Conservation (phyloP, 257 asterid genomes). For the Salvia rosmarinus region DNA sequence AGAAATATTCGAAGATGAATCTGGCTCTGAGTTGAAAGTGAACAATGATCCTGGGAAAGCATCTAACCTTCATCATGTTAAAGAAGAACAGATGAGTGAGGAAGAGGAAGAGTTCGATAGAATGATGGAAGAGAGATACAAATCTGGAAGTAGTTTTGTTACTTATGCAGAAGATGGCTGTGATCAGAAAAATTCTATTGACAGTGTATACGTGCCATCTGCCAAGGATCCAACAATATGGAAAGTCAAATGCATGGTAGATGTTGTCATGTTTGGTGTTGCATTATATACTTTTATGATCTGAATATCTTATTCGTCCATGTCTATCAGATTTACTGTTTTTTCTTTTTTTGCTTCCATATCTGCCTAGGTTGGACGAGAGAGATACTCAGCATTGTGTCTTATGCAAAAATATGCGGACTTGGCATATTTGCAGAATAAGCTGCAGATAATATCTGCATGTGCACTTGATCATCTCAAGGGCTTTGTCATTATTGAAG, state of each 20-base stretch:
- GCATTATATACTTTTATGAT: neutral
- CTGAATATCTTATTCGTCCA: neutral
- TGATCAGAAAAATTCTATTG: slow-evolving; percentile 53
- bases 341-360: slow-evolving; percentile 31
- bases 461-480: slow-evolving; percentile 84
- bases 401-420: slow-evolving; percentile 91
- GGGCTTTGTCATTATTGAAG: slow-evolving; percentile 81
- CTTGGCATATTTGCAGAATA: slow-evolving; percentile 60
- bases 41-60: slow-evolving; percentile 50
- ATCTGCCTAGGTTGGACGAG: slow-evolving; percentile 78
- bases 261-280: slow-evolving; percentile 21
- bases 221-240: slow-evolving; percentile 67
- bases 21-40: slow-evolving; percentile 34
- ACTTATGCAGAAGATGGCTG: slow-evolving; percentile 62
- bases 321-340: slow-evolving; percentile 19
- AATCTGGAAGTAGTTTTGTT: slow-evolving; percentile 70
- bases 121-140: slow-evolving; percentile 67
- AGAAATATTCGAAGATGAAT: slow-evolving; percentile 61
- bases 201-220: slow-evolving; percentile 46
- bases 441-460: slow-evolving; percentile 81
- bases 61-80: slow-evolving; percentile 46
- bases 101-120: slow-evolving; percentile 85
- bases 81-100: slow-evolving; percentile 78
- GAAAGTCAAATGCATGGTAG: slow-evolving; percentile 98
- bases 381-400: slow-evolving; percentile 88